Evolutionary conservation across 805 yeast species (phyloP).

Genomic region (Teunomyces aglyptinius): DNA sequence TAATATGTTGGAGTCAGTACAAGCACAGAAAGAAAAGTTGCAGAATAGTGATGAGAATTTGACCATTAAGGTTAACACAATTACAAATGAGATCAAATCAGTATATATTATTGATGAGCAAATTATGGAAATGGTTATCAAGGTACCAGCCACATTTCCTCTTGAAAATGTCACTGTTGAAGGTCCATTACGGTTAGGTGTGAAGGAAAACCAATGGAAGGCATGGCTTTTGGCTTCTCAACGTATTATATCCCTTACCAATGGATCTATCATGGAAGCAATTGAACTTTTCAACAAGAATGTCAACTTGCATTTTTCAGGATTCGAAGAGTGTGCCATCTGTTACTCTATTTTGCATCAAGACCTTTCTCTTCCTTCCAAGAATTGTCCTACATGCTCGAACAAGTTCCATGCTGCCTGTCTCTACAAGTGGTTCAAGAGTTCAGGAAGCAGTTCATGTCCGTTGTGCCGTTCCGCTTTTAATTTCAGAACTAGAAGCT

Average conservation of each 20-base stretch:
- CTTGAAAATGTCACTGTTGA: slow-evolving; percentile 68
- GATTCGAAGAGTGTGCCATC: slow-evolving; percentile 95
- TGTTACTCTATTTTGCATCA: slow-evolving; percentile 91
- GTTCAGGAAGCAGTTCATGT: slow-evolving; percentile 88
- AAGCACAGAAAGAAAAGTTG: slow-evolving; percentile 35
- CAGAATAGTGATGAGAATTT: slow-evolving; percentile 41
- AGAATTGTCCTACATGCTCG: slow-evolving; percentile 83
- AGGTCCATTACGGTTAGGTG: slow-evolving; percentile 81
- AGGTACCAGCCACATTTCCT: slow-evolving; percentile 76
- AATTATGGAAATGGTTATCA: slow-evolving; percentile 72
- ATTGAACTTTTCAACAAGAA: slow-evolving; percentile 68
- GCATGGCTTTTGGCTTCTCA: slow-evolving; percentile 94
- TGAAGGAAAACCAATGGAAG: slow-evolving; percentile 88
- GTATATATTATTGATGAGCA: slow-evolving; percentile 83
- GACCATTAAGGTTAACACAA: slow-evolving; percentile 59
- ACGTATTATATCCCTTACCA: slow-evolving; percentile 70
- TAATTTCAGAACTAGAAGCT: slow-evolving; percentile 35
- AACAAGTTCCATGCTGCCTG: slow-evolving; percentile 96
- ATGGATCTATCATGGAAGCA: slow-evolving; percentile 68
- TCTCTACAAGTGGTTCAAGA: slow-evolving; percentile 94
- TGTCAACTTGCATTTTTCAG: slow-evolving; percentile 82
- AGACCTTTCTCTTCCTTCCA: slow-evolving; percentile 87
- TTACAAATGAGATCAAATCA: slow-evolving; percentile 67
- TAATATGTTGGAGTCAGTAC: slow-evolving; percentile 54
- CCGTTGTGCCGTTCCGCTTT: slow-evolving; percentile 84